Percentiles rank a stretch among this genome's conserved stretches.
phyloP scores from a whole-genome alignment of 108 stramenopile genomes.

The Cyclostephanos tholiformis region DNA sequence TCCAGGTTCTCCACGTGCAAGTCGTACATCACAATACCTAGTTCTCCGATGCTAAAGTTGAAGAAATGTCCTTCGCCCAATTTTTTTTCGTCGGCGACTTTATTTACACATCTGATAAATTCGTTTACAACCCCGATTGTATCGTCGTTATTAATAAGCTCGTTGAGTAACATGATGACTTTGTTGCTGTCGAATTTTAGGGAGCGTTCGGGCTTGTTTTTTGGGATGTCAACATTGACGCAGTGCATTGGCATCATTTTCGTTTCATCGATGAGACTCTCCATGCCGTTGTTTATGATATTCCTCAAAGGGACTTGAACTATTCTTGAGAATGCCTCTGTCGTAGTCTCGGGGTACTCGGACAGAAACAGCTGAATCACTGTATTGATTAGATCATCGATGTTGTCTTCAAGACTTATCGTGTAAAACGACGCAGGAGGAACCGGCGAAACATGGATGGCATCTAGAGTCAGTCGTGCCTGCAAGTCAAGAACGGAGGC shows the following conservation, averaged over 20 bases:
- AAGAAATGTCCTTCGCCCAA: slow-evolving; percentile 24
- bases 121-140: slow-evolving; percentile 47
- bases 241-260: slow-evolving; percentile 50
- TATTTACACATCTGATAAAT: slow-evolving; percentile 52
- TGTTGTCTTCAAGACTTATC: slow-evolving; percentile 50
- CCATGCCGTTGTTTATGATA: slow-evolving; percentile 37
- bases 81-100: slow-evolving; percentile 16
- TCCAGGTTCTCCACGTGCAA: slow-evolving; percentile 26
- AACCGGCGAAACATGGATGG: slow-evolving; percentile 25
- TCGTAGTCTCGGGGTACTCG: slow-evolving; percentile 59
- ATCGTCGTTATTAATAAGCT: slow-evolving; percentile 39
- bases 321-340: slow-evolving; percentile 44
- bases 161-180: slow-evolving; percentile 44
- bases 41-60: slow-evolving; percentile 28
- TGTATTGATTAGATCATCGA: slow-evolving; percentile 61
- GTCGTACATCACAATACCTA: slow-evolving; percentile 34
- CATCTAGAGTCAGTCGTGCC: slow-evolving; percentile 34
- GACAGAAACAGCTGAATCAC: slow-evolving; percentile 51
- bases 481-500: slow-evolving; percentile 29
- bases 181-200: slow-evolving; percentile 38
- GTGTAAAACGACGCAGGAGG: slow-evolving; percentile 2
- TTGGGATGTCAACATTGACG: slow-evolving; percentile 41
- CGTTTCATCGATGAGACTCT: slow-evolving; percentile 34
- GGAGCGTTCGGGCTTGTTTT: slow-evolving; percentile 24
- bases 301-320: slow-evolving; percentile 38